phyloP scores from a whole-genome alignment of 2,329 filamentous ascomycete species.

The Fusarium sp. region DNA sequence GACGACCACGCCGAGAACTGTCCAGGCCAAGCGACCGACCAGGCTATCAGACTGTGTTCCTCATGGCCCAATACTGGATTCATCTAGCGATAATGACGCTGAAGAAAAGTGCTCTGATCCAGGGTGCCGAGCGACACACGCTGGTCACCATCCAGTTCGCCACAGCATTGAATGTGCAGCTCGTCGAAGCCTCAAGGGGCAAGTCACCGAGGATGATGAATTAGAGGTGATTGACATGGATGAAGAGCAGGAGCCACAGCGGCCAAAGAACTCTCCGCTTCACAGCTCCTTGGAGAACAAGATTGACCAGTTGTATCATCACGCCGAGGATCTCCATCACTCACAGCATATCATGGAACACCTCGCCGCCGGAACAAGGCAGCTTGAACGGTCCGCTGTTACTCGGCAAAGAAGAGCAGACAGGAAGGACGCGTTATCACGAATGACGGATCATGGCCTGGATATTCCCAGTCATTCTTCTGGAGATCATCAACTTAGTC shows the following conservation, averaged over 20 bases:
- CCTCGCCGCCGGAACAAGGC: constrained; percentile 40
- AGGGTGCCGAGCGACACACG: constrained; percentile 41
- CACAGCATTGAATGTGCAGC: constrained; percentile 48
- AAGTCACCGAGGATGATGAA: constrained; percentile 1
- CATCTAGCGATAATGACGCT: constrained; percentile 12
- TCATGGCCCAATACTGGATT: constrained; percentile 25
- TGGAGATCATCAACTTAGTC: constrained; percentile 23
- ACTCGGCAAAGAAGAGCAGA: constrained; percentile 4
- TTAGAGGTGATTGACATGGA: constrained; percentile 15
- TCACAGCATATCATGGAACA: constrained; percentile 49
- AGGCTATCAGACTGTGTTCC: constrained; percentile 46
- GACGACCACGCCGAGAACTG: constrained; percentile 31
- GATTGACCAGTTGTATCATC: constrained; percentile 46
- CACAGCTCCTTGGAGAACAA: constrained; percentile 35
- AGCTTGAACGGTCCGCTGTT: not conserved
- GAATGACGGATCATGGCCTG: not conserved
- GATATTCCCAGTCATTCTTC: not conserved
- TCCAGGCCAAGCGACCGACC: constrained; percentile 31
- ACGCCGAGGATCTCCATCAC: constrained; percentile 48
- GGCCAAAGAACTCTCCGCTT: constrained; percentile 6
- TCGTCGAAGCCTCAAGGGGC: constrained; percentile 13
- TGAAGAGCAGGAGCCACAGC: not conserved
- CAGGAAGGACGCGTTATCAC: constrained; percentile 8
- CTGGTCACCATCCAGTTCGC: constrained; percentile 42
- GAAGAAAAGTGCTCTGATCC: constrained; percentile 43